Evolutionary conservation across 2,329 filamentous ascomycete species (phyloP).

Genomic region (Aaosphaeria pasadenensis): DNA sequence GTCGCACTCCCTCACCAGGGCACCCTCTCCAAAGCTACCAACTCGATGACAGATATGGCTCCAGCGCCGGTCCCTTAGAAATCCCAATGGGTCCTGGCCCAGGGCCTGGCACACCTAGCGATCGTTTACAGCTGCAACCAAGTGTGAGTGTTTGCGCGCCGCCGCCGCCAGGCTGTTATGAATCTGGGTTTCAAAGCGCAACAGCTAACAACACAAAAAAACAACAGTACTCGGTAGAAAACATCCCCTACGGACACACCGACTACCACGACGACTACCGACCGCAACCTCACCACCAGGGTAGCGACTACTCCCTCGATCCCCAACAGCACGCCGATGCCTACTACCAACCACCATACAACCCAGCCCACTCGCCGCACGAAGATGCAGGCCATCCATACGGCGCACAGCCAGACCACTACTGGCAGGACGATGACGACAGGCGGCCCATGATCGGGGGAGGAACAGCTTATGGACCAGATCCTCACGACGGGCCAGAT

Average conservation of each 20-base stretch:
- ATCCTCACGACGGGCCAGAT: constrained; percentile 49
- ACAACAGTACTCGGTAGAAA: constrained; percentile 68
- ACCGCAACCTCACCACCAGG: constrained; percentile 47
- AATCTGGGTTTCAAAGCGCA: not conserved
- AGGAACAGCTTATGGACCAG: constrained; percentile 59
- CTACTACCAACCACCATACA: constrained; percentile 81
- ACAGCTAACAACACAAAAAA: not conserved
- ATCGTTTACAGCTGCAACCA: constrained; percentile 78
- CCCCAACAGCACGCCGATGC: constrained; percentile 84
- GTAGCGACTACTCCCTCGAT: constrained; percentile 70
- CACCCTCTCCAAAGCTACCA: constrained; percentile 77
- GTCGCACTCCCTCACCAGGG: constrained; percentile 69
- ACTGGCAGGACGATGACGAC: constrained; percentile 68
- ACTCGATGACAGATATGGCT: constrained; percentile 72
- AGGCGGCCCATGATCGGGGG: constrained; percentile 72
- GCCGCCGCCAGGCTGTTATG: not conserved
- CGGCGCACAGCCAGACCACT: constrained; percentile 48
- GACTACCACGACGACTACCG: constrained; percentile 52
- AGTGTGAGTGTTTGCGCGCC: constrained; percentile 59
- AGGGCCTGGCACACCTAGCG: constrained; percentile 59
- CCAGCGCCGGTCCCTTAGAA: constrained; percentile 55
- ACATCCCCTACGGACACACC: constrained; percentile 64
- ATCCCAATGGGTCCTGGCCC: constrained; percentile 64
- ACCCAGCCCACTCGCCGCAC: constrained; percentile 58
- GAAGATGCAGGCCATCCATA: constrained; percentile 55